Conservation (phyloP, 345 rosid genomes). For the Pseudoturritis turrita region DNA sequence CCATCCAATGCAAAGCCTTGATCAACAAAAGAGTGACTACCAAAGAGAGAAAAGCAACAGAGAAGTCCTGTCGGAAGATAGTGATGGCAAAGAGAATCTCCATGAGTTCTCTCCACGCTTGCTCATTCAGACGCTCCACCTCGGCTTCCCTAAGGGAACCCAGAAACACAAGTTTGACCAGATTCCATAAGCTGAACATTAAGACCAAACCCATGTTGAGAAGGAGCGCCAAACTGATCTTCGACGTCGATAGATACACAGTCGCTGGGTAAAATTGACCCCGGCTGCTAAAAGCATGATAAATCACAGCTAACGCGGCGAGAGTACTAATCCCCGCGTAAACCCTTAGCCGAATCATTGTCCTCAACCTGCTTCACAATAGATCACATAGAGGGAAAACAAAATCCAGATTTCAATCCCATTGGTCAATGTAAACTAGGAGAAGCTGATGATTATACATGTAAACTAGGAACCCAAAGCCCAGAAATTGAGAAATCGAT, state of each 20-base stretch:
- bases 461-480: not conserved
- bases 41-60: constrained; percentile 75
- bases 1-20: constrained; percentile 91
- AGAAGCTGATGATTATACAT: not conserved
- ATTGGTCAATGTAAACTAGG: no score
- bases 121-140: constrained; percentile 90
- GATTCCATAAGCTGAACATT: constrained; percentile 77
- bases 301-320: constrained; percentile 51
- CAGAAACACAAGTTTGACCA: constrained; percentile 66
- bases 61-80: constrained; percentile 88
- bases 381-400: not conserved
- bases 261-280: constrained; percentile 91
- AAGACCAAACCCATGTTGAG: constrained; percentile 84
- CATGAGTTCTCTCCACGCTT: constrained; percentile 92
- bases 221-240: constrained; percentile 71
- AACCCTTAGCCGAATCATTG: constrained; percentile 72
- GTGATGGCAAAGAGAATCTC: constrained; percentile 93
- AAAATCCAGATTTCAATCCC: not conserved
- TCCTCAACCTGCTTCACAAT: constrained; percentile 8
- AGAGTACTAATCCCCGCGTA: constrained; percentile 65
- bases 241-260: constrained; percentile 81
- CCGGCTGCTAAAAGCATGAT: constrained; percentile 80
- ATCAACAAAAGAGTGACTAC: constrained; percentile 70
- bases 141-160: constrained; percentile 96
- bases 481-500: no score